Evolutionary conservation across 2,329 filamentous ascomycete species (phyloP).

Genomic region (Balansia obtecta): DNA sequence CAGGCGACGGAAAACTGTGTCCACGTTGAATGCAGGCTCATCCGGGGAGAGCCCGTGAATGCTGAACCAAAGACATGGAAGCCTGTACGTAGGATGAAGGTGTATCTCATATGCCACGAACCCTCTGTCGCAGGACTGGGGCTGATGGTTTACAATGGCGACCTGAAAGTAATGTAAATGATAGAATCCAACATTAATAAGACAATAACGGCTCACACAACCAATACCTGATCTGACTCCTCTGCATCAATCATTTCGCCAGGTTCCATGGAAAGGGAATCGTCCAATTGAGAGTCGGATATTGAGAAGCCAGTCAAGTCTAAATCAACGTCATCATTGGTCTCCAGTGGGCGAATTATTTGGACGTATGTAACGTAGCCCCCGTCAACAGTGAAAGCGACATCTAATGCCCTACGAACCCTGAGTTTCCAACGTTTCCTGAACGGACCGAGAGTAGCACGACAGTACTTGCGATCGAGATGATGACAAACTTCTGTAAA

Average conservation of each 20-base stretch:
- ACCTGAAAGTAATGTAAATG: conserved; percentile 23
- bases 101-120: conserved; percentile 62
- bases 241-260: conserved; percentile 37
- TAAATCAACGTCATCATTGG: conserved; percentile 32
- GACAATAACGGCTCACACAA: conserved; percentile 3
- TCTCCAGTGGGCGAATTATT: conserved; percentile 40
- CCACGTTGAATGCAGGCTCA: conserved; percentile 47
- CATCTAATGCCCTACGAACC: conserved; percentile 37
- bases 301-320: conserved; percentile 35
- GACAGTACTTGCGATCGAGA: conserved; percentile 46
- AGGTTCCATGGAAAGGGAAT: conserved; percentile 21
- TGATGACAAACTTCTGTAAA: conserved; percentile 54
- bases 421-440: conserved; percentile 43
- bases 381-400: conserved; percentile 26
- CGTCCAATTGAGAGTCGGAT: conserved; percentile 11
- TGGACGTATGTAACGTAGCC: conserved; percentile 41
- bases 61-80: conserved; percentile 66
- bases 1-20: conserved; percentile 57
- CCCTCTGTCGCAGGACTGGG: conserved; percentile 22
- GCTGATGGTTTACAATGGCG: conserved; percentile 21
- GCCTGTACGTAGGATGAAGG: conserved; percentile 60
- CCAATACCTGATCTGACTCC: conserved; percentile 36
- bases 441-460: conserved; percentile 41
- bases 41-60: conserved; percentile 44
- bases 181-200: conserved; percentile 5